Percentiles rank a stretch among this genome's conserved stretches.
These are phyloP conservation scores for Pilasporangium apinafurcum DNA, from an alignment of 352 stramenopile species.

Conservation along the genomic window DNA sequence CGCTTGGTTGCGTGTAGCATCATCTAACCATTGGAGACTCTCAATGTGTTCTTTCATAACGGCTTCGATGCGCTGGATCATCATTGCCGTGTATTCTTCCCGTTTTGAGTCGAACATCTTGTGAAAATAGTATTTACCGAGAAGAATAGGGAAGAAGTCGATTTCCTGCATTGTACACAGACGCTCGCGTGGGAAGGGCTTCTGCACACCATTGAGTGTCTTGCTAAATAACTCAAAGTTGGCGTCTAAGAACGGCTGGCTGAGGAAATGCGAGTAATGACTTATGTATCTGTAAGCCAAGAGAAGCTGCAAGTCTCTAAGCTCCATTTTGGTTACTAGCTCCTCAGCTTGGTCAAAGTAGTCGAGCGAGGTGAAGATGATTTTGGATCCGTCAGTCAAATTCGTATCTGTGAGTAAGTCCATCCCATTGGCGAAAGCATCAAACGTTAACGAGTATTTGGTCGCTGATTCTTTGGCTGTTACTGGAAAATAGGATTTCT, in stretches of 20 bases:
- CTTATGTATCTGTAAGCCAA: constrained; percentile 36
- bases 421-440: constrained; percentile 33
- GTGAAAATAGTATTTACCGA: constrained; percentile 76
- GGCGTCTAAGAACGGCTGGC: constrained; percentile 63
- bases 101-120: constrained; percentile 68
- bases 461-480: no score
- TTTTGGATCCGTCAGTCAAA: constrained; percentile 23
- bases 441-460: constrained; percentile 58
- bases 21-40: constrained; percentile 87
- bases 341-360: constrained; percentile 49
- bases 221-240: constrained; percentile 85
- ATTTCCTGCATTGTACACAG: constrained; percentile 33
- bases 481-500: no score
- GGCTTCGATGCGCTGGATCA: constrained; percentile 81
- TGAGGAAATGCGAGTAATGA: constrained; percentile 23
- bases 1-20: no score
- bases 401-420: constrained; percentile 25
- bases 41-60: constrained; percentile 73
- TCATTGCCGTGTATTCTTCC: constrained; percentile 53
- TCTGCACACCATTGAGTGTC: constrained; percentile 53
- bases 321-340: constrained; percentile 16
- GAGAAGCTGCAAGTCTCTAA: constrained; percentile 42
- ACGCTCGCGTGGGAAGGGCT: constrained; percentile 47
- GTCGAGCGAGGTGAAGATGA: constrained; percentile 37
- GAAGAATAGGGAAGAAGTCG: constrained; percentile 26